phyloP scores from a whole-genome alignment of 208 protist genomes.

The Trichomonas gallinae region DNA sequence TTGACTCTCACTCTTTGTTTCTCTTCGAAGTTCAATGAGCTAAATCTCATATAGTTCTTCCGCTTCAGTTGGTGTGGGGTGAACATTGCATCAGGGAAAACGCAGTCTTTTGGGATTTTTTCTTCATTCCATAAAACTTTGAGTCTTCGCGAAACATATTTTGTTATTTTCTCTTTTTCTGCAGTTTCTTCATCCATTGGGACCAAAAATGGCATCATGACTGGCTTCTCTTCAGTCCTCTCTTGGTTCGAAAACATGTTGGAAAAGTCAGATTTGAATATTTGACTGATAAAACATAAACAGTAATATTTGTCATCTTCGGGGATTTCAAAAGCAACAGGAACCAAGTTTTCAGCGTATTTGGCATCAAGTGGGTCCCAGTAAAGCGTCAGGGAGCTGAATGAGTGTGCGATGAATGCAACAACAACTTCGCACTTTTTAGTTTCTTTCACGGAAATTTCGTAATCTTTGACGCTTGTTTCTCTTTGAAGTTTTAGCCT shows the following conservation, averaged over 20 bases:
- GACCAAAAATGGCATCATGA: not conserved
- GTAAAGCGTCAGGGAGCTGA: not conserved
- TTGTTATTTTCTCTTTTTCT: not conserved
- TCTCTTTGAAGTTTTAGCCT: not conserved
- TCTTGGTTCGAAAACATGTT: not conserved
- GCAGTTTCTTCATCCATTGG: not conserved
- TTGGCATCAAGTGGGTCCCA: not conserved
- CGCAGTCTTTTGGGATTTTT: not conserved
- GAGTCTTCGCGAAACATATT: not conserved
- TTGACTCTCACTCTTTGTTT: not conserved
- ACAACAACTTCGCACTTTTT: not conserved
- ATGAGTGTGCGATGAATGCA: not conserved
- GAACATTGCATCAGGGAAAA: not conserved
- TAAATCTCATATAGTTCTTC: not conserved
- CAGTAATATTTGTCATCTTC: not conserved
- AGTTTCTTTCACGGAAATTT: not conserved
- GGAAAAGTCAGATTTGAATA: too few species aligned
- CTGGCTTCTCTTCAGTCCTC: not conserved
- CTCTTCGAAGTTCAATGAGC: not conserved
- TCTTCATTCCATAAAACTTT: not conserved
- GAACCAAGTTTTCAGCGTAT: not conserved
- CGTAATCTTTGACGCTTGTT: not conserved
- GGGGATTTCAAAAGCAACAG: not conserved
- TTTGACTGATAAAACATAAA: not conserved
- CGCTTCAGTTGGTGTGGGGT: not conserved